These are phyloP conservation scores for Solanum arcanum DNA, from an alignment of 257 asterid species.

Conservation along the genomic window DNA sequence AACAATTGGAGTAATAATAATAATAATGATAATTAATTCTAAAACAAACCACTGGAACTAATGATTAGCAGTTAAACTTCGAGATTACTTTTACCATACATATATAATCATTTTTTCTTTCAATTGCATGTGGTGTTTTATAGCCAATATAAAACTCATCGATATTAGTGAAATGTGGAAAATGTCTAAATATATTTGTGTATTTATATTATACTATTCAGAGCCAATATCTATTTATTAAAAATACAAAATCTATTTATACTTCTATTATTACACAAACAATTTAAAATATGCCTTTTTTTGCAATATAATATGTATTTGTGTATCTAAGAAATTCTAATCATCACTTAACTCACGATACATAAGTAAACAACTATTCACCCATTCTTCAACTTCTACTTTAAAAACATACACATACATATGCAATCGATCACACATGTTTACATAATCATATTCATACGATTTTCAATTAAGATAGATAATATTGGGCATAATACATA, in stretches of 20 bases:
- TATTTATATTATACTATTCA: neutral
- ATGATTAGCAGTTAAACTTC: neutral
- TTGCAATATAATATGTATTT: too few species aligned
- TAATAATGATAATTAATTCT: neutral
- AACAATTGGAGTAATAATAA: neutral
- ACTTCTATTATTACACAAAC: neutral
- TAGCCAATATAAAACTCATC: neutral
- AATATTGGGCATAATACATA: too few species aligned
- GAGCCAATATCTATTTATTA: neutral
- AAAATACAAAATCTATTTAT: neutral
- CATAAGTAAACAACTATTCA: neutral
- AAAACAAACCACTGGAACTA: neutral
- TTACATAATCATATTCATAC: neutral
- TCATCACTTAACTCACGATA: neutral
- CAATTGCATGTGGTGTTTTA: neutral
- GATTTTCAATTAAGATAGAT: too few species aligned
- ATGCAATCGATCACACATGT: neutral
- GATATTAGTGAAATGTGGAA: neutral
- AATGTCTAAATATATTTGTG: neutral
- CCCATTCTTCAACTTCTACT: too few species aligned
- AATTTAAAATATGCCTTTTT: neutral
- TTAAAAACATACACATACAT: neutral
- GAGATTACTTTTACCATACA: neutral
- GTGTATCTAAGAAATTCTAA: neutral
- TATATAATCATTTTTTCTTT: neutral